A percentile compares a stretch with the other conserved stretches of the same genome.
Evolutionary conservation across 2,329 filamentous ascomycete species (phyloP).

Genomic region (Colletotrichum siamense): DNA sequence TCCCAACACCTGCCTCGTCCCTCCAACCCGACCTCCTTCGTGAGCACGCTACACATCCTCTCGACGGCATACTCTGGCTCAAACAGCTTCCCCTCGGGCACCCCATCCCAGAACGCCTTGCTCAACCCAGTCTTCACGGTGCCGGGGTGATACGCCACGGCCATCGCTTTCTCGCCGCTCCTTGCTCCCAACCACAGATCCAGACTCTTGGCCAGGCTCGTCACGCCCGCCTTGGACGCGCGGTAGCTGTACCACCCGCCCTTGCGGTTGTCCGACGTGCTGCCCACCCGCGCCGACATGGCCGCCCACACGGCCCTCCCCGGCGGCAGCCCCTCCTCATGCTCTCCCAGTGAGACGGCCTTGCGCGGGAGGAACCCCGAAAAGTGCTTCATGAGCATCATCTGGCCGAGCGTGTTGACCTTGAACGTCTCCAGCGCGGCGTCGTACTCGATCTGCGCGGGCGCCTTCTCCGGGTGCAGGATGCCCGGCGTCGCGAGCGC

Average conservation of each 20-base stretch:
- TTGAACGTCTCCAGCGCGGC: conserved; percentile 71
- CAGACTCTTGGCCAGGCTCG: conserved; percentile 72
- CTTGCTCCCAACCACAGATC: conserved; percentile 68
- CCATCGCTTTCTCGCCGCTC: conserved; percentile 67
- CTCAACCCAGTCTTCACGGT: conserved; percentile 80
- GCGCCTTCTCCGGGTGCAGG: conserved; percentile 75
- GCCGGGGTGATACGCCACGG: conserved; percentile 77
- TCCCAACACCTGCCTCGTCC: conserved; percentile 72
- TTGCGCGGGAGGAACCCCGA: conserved; percentile 70
- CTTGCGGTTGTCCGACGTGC: conserved; percentile 71
- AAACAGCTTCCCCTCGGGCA: conserved; percentile 68
- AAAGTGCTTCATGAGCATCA: conserved; percentile 81
- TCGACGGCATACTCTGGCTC: conserved; percentile 69
- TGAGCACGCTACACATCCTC: conserved; percentile 66
- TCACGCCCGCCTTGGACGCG: conserved; percentile 76
- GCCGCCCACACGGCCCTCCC: conserved; percentile 70
- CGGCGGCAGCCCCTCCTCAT: conserved; percentile 18
- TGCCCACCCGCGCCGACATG: conserved; percentile 81
- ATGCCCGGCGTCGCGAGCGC: conserved; percentile 75
- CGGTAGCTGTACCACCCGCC: conserved; percentile 88
- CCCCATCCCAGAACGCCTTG: conserved; percentile 72
- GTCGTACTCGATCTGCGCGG: conserved; percentile 65
- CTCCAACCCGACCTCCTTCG: conserved; percentile 47
- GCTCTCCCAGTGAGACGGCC: conserved; percentile 27
- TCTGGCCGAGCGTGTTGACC: conserved; percentile 75